Evolutionary conservation across 1,139 yeast species (phyloP).

Genomic region (Geotrichum armillariae): DNA sequence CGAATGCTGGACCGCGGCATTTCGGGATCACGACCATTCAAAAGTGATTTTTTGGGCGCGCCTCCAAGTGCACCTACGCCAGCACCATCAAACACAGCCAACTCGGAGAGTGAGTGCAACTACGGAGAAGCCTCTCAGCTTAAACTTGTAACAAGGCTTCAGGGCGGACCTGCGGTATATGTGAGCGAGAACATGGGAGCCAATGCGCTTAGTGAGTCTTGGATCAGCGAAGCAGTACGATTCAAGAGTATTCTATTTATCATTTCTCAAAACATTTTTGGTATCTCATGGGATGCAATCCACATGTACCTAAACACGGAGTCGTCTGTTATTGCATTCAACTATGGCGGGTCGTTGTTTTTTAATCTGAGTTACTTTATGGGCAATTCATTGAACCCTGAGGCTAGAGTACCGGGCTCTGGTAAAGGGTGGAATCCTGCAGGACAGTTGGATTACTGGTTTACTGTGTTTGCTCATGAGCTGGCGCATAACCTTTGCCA

Average conservation of each 20-base stretch:
- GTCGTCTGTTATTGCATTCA: conserved; percentile 39
- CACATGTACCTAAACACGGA: conserved; percentile 35
- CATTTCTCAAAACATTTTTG: conserved; percentile 20
- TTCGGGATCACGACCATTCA: conserved; percentile 19
- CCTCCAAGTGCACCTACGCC: conserved; percentile 13
- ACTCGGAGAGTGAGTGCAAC: conserved; percentile 14
- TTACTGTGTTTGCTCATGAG: conserved; percentile 44
- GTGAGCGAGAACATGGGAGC: not conserved
- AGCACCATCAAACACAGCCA: not conserved
- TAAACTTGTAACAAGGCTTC: not conserved
- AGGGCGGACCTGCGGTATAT: conserved; percentile 16
- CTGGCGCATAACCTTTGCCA: conserved; percentile 43
- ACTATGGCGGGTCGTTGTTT: conserved; percentile 40
- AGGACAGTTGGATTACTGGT: conserved; percentile 41
- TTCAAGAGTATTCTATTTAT: conserved; percentile 22
- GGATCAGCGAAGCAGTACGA: conserved; percentile 17
- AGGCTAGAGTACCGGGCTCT: conserved; percentile 16
- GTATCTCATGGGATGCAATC: conserved; percentile 28
- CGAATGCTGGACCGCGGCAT: conserved; percentile 20
- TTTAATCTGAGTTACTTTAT: conserved; percentile 39
- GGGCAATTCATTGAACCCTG: conserved; percentile 23
- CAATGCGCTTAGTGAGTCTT: not conserved
- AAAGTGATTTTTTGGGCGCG: conserved; percentile 1
- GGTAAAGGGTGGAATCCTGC: conserved; percentile 25
- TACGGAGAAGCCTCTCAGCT: conserved; percentile 3